phyloP scores from a whole-genome alignment of 257 asterid genomes.

The Galeopsis tetrahit region DNA sequence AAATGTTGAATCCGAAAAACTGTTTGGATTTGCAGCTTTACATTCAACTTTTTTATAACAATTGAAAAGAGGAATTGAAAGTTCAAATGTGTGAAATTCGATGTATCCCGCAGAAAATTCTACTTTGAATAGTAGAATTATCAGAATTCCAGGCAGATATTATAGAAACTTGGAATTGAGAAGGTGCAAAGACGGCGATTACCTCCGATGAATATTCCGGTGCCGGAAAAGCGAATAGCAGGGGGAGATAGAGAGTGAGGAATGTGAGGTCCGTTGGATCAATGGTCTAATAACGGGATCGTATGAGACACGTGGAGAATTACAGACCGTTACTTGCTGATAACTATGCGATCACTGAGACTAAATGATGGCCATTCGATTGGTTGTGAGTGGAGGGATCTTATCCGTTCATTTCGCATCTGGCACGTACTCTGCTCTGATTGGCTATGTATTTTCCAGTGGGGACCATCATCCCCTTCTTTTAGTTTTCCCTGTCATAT shows the following conservation, averaged over 20 bases:
- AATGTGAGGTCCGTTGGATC: constrained; percentile 64
- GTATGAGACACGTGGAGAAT: constrained; percentile 52
- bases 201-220: constrained; percentile 37
- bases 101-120: background rate
- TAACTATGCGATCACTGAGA: constrained; percentile 40
- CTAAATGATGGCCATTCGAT: constrained; percentile 46
- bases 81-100: background rate
- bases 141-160: background rate
- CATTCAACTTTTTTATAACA: constrained; percentile 8
- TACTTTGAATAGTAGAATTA: background rate
- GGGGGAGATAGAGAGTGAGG: constrained; percentile 30
- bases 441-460: constrained; percentile 34
- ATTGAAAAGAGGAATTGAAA: background rate
- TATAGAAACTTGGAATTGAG: background rate
- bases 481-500: background rate
- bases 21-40: background rate
- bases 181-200: background rate
- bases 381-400: constrained; percentile 51
- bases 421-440: constrained; percentile 49
- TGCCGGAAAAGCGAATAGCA: constrained; percentile 30
- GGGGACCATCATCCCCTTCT: constrained; percentile 14
- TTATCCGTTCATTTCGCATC: constrained; percentile 43
- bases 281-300: constrained; percentile 57
- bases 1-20: background rate
- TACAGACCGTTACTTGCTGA: constrained; percentile 53